phyloP scores from a whole-genome alignment of 495 filamentous ascomycete species.

The Aspergillus funiculosus region DNA sequence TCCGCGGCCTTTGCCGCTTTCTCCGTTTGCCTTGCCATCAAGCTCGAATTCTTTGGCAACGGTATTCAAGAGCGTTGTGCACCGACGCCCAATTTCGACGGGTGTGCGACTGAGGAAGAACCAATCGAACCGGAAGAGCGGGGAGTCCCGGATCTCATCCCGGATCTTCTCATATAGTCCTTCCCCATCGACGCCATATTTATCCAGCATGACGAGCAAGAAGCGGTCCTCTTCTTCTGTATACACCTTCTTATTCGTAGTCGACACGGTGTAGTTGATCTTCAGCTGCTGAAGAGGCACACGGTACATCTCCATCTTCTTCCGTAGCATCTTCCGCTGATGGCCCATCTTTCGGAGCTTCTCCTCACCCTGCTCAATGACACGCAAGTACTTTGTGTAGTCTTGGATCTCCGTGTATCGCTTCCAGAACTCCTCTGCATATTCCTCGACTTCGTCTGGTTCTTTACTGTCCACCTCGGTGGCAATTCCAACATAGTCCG shows the following conservation, averaged over 20 bases:
- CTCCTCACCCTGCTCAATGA: conserved; percentile 89
- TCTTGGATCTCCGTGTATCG: conserved; percentile 83
- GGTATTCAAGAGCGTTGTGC: conserved; percentile 89
- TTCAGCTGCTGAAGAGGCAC: conserved; percentile 96
- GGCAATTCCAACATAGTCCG: conserved; percentile 75
- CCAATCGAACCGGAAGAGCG: conserved; percentile 98
- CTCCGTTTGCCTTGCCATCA: conserved; percentile 55
- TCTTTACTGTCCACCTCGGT: conserved; percentile 90
- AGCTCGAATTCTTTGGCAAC: conserved; percentile 90
- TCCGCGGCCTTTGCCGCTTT: conserved; percentile 63
- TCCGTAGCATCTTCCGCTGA: conserved; percentile 87
- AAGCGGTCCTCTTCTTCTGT: conserved; percentile 98
- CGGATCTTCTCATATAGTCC: conserved; percentile 79
- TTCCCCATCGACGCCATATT: conserved; percentile 81
- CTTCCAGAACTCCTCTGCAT: conserved; percentile 92
- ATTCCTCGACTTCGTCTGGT: conserved; percentile 75
- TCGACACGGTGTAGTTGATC: conserved; percentile 97
- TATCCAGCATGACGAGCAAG: conserved; percentile 86
- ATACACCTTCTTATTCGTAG: conserved; percentile 99
- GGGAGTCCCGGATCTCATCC: conserved; percentile 88
- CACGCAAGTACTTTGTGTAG: conserved; percentile 76
- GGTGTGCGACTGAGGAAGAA: conserved; percentile 95
- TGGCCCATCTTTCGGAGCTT: conserved; percentile 81
- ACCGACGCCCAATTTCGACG: conserved; percentile 83
- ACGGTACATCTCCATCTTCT: conserved; percentile 93